A percentile compares a stretch with the other conserved stretches of the same genome.
Conservation (phyloP, 2,329 filamentous ascomycete genomes). For the Fusarium proliferatum region DNA sequence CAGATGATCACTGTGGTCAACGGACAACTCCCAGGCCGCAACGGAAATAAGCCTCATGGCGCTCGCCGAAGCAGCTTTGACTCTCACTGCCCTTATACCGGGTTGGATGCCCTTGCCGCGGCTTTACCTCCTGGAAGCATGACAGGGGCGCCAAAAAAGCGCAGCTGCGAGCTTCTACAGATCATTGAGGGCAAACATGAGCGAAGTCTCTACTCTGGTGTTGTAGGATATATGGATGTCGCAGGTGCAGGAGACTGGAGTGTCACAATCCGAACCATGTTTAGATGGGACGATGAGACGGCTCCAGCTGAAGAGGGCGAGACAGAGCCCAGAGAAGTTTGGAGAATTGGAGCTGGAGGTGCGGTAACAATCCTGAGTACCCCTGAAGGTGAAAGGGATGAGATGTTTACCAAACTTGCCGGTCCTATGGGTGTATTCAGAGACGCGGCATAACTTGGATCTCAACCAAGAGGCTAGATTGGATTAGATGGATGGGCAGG, state of each 20-base stretch:
- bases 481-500: background rate
- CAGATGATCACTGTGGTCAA: conserved; percentile 92
- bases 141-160: conserved; percentile 96
- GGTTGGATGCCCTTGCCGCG: conserved; percentile 79
- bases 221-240: conserved; percentile 90
- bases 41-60: conserved; percentile 23
- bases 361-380: conserved; percentile 89
- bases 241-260: conserved; percentile 89
- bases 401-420: conserved; percentile 84
- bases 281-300: conserved; percentile 74
- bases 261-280: conserved; percentile 87
- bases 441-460: conserved; percentile 45
- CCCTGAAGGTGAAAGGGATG: conserved; percentile 83
- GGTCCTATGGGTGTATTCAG: conserved; percentile 65
- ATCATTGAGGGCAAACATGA: conserved; percentile 71
- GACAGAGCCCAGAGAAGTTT: conserved; percentile 64
- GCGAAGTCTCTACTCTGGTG: conserved; percentile 85
- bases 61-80: conserved; percentile 11
- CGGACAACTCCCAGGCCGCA: conserved; percentile 64
- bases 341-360: conserved; percentile 90
- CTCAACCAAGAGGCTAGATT: background rate
- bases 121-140: conserved; percentile 91
- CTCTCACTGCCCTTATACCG: conserved; percentile 57
- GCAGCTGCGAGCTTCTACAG: conserved; percentile 85
- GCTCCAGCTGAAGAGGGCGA: conserved; percentile 45